Evolutionary conservation across 73 alveolate species (phyloP).

Genomic region (Tetrahymena elliotti): DNA sequence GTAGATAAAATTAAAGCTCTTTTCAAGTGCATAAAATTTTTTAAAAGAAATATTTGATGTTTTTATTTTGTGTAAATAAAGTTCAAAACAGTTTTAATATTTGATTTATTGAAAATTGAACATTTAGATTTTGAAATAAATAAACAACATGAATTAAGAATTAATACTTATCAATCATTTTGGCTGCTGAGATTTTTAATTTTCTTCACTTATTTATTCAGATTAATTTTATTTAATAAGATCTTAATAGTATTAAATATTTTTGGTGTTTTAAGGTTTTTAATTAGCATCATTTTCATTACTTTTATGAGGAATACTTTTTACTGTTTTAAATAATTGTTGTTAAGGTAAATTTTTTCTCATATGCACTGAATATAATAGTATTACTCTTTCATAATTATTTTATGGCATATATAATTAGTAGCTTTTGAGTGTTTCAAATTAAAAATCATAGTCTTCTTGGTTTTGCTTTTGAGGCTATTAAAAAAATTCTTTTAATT

Average conservation of each 20-base stretch:
- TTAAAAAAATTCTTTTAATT: neutral
- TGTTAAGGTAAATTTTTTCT: neutral
- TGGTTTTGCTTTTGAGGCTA: neutral
- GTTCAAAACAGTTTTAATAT: no score
- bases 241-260: no score
- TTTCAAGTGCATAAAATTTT: no score
- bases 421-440: neutral
- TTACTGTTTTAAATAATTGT: no score
- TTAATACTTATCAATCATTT: no score
- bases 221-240: neutral
- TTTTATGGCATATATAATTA: neutral
- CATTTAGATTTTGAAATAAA: no score
- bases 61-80: no score
- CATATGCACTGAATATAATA: neutral
- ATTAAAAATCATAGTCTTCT: neutral
- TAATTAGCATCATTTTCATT: neutral
- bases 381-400: neutral
- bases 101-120: no score
- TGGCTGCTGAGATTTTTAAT: no score
- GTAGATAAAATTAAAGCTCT: no score
- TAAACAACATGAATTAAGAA: no score
- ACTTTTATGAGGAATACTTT: neutral
- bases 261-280: neutral
- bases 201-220: neutral
- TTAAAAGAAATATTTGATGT: no score